Percentiles rank a stretch among this genome's conserved stretches.
Conservation (phyloP, 2,329 filamentous ascomycete genomes). For the Fusarium sublunatum region DNA sequence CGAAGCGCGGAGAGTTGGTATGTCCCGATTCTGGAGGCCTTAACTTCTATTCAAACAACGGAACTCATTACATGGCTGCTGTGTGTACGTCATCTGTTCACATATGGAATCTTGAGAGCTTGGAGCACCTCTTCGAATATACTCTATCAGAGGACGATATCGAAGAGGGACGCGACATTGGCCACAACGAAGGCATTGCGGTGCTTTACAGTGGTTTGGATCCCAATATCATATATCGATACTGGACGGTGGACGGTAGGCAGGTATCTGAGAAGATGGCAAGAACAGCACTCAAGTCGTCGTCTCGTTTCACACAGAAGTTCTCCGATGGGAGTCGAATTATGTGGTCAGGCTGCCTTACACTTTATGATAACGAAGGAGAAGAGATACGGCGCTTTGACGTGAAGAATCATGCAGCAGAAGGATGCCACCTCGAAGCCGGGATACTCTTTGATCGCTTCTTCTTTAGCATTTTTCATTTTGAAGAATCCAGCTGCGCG, state of each 20-base stretch:
- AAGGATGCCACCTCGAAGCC: not conserved
- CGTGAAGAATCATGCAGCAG: not conserved
- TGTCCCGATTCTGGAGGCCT: not conserved
- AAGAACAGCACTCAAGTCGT: not conserved
- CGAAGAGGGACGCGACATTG: not conserved
- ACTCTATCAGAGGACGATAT: not conserved
- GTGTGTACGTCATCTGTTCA: no score
- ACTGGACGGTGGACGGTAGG: slow-evolving; percentile 9
- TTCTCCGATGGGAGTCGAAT: slow-evolving; percentile 6
- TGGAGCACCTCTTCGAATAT: slow-evolving; percentile 1
- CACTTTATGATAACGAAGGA: not conserved
- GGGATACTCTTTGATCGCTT: slow-evolving; percentile 21
- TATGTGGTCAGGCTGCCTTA: not conserved
- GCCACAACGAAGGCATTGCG: not conserved
- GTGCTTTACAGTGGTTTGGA: not conserved
- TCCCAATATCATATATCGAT: not conserved
- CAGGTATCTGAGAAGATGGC: not conserved
- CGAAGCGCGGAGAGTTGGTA: slow-evolving; percentile 2
- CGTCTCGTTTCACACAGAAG: not conserved
- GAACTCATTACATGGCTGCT: not conserved
- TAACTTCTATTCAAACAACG: not conserved
- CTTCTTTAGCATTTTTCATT: slow-evolving; percentile 12
- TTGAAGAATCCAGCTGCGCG: not conserved
- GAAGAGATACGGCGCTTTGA: not conserved
- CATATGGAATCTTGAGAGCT: slow-evolving; percentile 11